Conservation (phyloP, 768 basidiomycete genomes). For the Rhodotorula taiwanensis region DNA sequence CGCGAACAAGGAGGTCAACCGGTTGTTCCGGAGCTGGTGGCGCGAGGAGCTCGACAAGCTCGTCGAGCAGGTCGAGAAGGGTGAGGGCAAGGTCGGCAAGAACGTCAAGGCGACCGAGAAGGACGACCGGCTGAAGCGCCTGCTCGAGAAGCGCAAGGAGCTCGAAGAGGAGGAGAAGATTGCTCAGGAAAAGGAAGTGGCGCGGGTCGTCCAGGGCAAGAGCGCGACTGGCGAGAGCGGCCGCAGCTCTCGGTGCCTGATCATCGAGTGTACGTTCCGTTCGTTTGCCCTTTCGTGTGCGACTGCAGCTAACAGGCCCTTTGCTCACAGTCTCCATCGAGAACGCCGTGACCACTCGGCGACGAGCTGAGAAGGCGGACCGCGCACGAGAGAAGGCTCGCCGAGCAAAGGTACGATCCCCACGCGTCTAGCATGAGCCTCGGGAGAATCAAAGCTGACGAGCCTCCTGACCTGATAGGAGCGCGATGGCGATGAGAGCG, state of each 20-base stretch:
- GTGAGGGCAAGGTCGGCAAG: slow-evolving; percentile 35
- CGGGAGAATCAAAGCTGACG: too few species aligned
- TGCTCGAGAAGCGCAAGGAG: slow-evolving; percentile 32
- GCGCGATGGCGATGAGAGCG: slow-evolving; percentile 6
- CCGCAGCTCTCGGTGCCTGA: slow-evolving; percentile 28
- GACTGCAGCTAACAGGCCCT: background rate
- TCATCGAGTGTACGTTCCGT: slow-evolving; percentile 33
- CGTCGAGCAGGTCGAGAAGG: slow-evolving; percentile 42
- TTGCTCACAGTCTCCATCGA: slow-evolving; percentile 33
- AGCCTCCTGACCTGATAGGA: background rate
- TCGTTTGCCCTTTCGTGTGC: background rate
- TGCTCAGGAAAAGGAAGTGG: slow-evolving; percentile 25
- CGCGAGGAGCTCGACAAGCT: slow-evolving; percentile 58
- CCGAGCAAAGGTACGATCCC: slow-evolving; percentile 22
- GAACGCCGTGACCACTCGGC: slow-evolving; percentile 35
- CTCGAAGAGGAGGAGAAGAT: slow-evolving; percentile 36
- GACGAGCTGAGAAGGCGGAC: slow-evolving; percentile 35
- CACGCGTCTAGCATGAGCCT: too few species aligned
- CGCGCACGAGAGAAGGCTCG: slow-evolving; percentile 21
- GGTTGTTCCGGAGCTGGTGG: slow-evolving; percentile 75
- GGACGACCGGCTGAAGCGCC: slow-evolving; percentile 28
- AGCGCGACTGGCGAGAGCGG: slow-evolving; percentile 20
- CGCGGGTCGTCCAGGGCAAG: slow-evolving; percentile 33
- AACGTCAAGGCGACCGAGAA: slow-evolving; percentile 26
- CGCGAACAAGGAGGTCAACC: slow-evolving; percentile 64